Conservation (phyloP, 176 grass and related monocot species). For the Hordeum vulgare region MorexV3_pseudomolecules_assembly NC_058519.1:429377181-429377680, state of each 20-base stretch:
- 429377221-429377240: conserved; percentile 98
- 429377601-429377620: conserved; percentile 88
- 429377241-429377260: conserved; percentile 75
- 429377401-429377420: conserved; percentile 40
- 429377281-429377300: conserved; percentile 68
- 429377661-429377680: conserved; percentile 95
- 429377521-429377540: conserved; percentile 74
- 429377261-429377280: conserved; percentile 94
- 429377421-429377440: conserved; percentile 47
- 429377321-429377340: conserved; percentile 89
- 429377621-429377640: conserved; percentile 82
- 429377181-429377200: conserved; percentile 45
- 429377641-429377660: conserved; percentile 95
- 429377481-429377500: conserved; percentile 43
- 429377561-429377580: conserved; percentile 87
- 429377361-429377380: conserved; percentile 70
- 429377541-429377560: conserved; percentile 79
- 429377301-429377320: conserved; percentile 91
- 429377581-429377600: conserved; percentile 84
- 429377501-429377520: conserved; percentile 58
- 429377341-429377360: conserved; percentile 84
- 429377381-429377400: conserved; percentile 55
- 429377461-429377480: conserved; percentile 28
- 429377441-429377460: conserved; percentile 30
- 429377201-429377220: conserved; percentile 80